phyloP scores from a whole-genome alignment of 495 filamentous ascomycete genomes.

The Penicillium bialowiezense region DNA sequence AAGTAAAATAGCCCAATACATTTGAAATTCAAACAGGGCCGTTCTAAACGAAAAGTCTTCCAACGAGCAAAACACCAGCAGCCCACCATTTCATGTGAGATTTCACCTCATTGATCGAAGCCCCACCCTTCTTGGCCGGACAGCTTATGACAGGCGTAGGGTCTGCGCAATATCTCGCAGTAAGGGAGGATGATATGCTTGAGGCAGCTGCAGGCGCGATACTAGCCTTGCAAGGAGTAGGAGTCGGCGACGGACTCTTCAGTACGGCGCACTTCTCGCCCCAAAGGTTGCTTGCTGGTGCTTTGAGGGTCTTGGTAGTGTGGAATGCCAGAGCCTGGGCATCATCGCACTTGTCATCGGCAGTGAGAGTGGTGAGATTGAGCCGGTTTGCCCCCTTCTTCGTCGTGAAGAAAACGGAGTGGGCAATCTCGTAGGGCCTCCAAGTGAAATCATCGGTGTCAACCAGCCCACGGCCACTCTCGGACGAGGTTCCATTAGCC shows the following conservation, averaged over 20 bases:
- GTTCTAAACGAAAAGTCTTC: neutral
- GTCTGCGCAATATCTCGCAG: neutral
- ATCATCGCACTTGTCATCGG: slow-evolving; percentile 5
- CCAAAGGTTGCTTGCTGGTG: neutral
- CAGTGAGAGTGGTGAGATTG: slow-evolving; percentile 2
- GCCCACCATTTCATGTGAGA: slow-evolving; percentile 3
- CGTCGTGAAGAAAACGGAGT: slow-evolving; percentile 4
- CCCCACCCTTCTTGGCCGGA: slow-evolving; percentile 3
- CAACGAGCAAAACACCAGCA: slow-evolving; percentile 1
- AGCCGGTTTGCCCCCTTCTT: slow-evolving; percentile 1
- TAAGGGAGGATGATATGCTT: slow-evolving; percentile 1
- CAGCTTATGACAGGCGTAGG: slow-evolving; percentile 2
- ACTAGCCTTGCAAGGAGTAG: slow-evolving; percentile 7
- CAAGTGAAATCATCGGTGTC: too few relatives aligned
- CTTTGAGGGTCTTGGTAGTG: slow-evolving; percentile 3
- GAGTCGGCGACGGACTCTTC: slow-evolving; percentile 2
- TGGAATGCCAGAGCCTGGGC: neutral
- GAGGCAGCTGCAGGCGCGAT: slow-evolving; percentile 3
- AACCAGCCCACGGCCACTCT: neutral
- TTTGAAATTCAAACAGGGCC: neutral
- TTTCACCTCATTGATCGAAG: neutral
- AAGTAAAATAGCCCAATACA: neutral
- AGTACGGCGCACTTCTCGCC: slow-evolving; percentile 7
- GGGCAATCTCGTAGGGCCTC: neutral
- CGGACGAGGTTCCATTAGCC: slow-evolving; percentile 4